phyloP scores from a whole-genome alignment of 768 basidiomycete genomes.

The Mycena polygramma region DNA sequence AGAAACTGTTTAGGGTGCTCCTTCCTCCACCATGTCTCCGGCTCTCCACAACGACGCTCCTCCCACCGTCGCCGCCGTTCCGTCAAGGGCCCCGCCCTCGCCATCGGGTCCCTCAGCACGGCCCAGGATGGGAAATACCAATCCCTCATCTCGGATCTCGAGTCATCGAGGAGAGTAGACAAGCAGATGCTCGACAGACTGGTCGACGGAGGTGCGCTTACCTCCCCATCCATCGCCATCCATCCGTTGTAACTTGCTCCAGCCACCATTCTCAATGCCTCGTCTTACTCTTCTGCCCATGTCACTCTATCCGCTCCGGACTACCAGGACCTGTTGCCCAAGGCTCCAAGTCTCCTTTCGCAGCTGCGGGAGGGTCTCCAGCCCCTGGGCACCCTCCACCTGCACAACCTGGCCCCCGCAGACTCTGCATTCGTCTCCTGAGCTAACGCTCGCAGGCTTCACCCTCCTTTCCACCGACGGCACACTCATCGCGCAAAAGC shows the following conservation, averaged over 20 bases:
- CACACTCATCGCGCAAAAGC: constrained; percentile 79
- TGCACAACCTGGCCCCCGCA: constrained; percentile 64
- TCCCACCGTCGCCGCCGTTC: constrained; percentile 41
- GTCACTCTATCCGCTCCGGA: constrained; percentile 74
- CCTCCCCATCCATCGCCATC: neutral
- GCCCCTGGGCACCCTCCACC: constrained; percentile 77
- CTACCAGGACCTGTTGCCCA: constrained; percentile 66
- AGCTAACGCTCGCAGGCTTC: constrained; percentile 79
- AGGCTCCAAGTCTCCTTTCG: constrained; percentile 67
- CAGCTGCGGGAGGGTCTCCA: constrained; percentile 71
- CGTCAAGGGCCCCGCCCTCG: constrained; percentile 66
- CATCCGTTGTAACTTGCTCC: constrained; percentile 29
- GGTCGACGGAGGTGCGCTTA: constrained; percentile 77
- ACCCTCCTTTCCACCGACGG: constrained; percentile 62
- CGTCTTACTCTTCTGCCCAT: constrained; percentile 75
- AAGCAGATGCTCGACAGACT: constrained; percentile 87
- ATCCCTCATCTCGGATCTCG: constrained; percentile 71
- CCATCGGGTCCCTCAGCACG: constrained; percentile 82
- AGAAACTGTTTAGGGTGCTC: neutral
- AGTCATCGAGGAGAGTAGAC: constrained; percentile 70
- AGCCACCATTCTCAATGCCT: constrained; percentile 72
- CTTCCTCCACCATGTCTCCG: constrained; percentile 66
- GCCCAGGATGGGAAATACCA: constrained; percentile 88
- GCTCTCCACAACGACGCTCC: constrained; percentile 60
- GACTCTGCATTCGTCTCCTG: constrained; percentile 59